Evolutionary conservation across 805 yeast genomes (phyloP), one percentile per base, ranked within the genome.

Genomic region (Spencermartinsiella europaea): DNA sequence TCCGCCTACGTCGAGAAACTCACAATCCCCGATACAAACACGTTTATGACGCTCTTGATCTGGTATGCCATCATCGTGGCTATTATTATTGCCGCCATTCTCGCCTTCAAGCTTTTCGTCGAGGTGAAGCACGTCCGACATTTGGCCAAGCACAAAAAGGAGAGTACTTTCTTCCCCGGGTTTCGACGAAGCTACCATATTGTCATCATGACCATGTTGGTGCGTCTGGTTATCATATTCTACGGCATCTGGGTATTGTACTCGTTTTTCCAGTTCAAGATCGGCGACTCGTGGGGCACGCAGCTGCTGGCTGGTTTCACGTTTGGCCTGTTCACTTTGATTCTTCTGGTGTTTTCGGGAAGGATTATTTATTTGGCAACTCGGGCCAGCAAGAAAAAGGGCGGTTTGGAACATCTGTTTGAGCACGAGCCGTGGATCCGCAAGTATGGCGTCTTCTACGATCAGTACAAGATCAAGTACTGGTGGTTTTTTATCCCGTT

Each of bases 401-500:
- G 51, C 4, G 59, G 59, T 2, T 33, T 53, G 5, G 60, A 56
- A 31, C 48, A 49, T 31, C 44, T 64, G 4, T 61, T 58, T 39
- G 47, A 44, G 16, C 57, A 64, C 50, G 54, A 62, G 40, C 64
- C 66, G 2, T 61, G 63, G 64, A 48, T 60, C 25, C 46, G 54
- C 2, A 52, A 53, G 39, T 64, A 61, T 42, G 67, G 68, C 3
- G 58, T 64, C 14, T 59, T 64, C 39, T 63, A 64, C 46, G 63
- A 62, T 45, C 63, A 61, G 48, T 64, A 59, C 48, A 53, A 55
- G 42, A 53, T 59, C 31, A 43, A 49, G 35, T 60, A 50, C 47
- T 64, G 68, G 67, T 64, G 67, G 67, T 57, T 59, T 36, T 63
- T 64, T 40, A 50, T 64, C 4, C 48, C 56, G 5, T 37, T 52